Base-by-base conservation (phyloP, 768 basidiomycete species). In the Panellus pusillus region DNA sequence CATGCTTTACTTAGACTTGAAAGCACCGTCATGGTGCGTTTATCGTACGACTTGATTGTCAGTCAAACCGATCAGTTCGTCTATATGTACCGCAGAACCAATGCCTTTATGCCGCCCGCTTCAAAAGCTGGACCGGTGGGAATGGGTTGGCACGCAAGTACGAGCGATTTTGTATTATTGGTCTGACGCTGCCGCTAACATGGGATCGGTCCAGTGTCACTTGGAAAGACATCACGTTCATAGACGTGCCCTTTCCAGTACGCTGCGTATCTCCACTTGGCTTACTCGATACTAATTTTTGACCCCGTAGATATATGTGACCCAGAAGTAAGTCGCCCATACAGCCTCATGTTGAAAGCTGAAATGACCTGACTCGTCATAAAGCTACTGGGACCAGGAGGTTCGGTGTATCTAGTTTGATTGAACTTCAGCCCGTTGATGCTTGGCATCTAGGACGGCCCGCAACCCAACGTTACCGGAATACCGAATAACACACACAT, bases 51-150 rank as follows among this genome's bases (percentile, higher is more conserved):
- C 27, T 17, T 32, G 38, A 7, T 35, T 35, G 9, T 35, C 32
- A 2, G 9, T 7, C 32, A 24, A 24, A 24, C 24, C 6, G 24
- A 24, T 35, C 32, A 35, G 9, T 35, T 7, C 32, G 11, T 9
- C 32, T 35, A 9, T 4, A 35, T 3, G 14, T 35, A 20, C 20
- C 47, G 4, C 50, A 83, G 81, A 76, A 76, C 57, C 73, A 76
- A 47, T 66, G 75, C 0, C 66, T 83, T 2, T 84, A 84, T 52
- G 83, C 70, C 7, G 83, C 82, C n/a, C 76, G 83, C 9, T 86
- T 84, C 71, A 84, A 84, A 70, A 84, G 83, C 62, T 84, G 82
- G 82, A 78, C 80, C 1, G 83, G 83, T 0, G 83, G 83, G 29
- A 80, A 81, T 51, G 83, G 84, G 0, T 48, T 79, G 3, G 81